Conservation (phyloP, 2,329 filamentous ascomycete genomes). For the Aureobasidium sp. region DNA sequence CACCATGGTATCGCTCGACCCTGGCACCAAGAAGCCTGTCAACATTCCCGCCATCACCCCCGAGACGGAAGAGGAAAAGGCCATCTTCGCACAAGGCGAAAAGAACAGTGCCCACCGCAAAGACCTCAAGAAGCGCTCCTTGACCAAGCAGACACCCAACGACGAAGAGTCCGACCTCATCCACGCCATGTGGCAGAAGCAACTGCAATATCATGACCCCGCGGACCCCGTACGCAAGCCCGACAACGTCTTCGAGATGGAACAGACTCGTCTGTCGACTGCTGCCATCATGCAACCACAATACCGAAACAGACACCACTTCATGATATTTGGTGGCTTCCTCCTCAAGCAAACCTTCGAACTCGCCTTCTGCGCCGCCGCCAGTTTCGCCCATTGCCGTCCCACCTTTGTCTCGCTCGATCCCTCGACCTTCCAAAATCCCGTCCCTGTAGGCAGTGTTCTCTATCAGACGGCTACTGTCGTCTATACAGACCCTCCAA, state of each 20-base stretch:
- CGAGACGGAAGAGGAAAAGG: constrained; percentile 56
- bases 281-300: constrained; percentile 70
- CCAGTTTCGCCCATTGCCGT: constrained; percentile 58
- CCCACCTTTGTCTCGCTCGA: constrained; percentile 66
- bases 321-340: constrained; percentile 72
- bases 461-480: constrained; percentile 64
- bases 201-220: constrained; percentile 55
- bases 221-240: constrained; percentile 47
- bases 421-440: constrained; percentile 65
- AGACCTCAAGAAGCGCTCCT: constrained; percentile 48
- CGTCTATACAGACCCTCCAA: constrained; percentile 59
- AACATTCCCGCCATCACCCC: constrained; percentile 52
- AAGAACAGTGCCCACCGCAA: constrained; percentile 60
- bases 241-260: constrained; percentile 52
- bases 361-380: constrained; percentile 65
- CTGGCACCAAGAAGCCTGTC: constrained; percentile 56
- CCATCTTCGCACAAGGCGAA: constrained; percentile 53
- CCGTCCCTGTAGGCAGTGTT: constrained; percentile 65
- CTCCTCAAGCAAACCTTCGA: constrained; percentile 68
- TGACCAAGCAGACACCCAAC: constrained; percentile 60
- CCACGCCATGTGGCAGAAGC: constrained; percentile 63
- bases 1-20: constrained; percentile 68
- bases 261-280: constrained; percentile 53
- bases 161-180: constrained; percentile 63
- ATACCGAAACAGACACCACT: constrained; percentile 60